phyloP scores from a whole-genome alignment of 345 rosid genomes.

The Eucalyptus pauciflora region DNA sequence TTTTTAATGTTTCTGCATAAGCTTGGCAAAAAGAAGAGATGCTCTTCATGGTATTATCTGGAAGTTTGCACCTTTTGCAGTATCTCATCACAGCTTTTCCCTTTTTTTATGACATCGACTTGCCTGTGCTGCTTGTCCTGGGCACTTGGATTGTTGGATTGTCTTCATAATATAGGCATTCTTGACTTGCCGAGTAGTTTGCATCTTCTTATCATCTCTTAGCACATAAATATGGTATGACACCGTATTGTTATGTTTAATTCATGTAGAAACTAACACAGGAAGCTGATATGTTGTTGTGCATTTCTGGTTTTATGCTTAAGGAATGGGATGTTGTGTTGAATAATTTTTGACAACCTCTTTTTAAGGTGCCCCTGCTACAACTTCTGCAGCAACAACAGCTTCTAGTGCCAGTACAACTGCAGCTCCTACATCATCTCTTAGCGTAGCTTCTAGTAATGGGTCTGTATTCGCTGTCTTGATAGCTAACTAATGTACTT shows the following conservation, averaged over 20 bases:
- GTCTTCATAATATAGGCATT: neutral
- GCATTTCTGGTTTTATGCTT: neutral
- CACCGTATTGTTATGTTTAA: neutral
- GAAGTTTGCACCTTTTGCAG: neutral
- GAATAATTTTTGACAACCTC: neutral
- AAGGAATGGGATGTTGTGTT: neutral
- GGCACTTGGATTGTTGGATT: neutral
- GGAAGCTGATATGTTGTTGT: neutral
- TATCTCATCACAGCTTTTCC: neutral
- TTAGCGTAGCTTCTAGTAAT: conserved; percentile 51
- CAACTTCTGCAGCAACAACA: conserved; percentile 39
- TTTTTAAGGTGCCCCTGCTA: conserved; percentile 36
- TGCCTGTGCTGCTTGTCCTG: neutral
- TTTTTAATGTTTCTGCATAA: neutral
- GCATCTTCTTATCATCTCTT: neutral
- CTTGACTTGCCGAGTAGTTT: neutral
- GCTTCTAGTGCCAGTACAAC: conserved; percentile 25
- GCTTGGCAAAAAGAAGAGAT: neutral
- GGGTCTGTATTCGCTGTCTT: conserved; percentile 43
- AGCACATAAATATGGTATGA: neutral
- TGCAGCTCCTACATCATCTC: conserved; percentile 40
- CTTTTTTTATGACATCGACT: neutral
- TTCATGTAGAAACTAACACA: neutral
- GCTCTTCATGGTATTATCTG: neutral
- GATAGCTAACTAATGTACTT: neutral